Evolutionary conservation across 208 protist species (phyloP), one percentile per base, ranked within the genome.

Genomic region (Leishmania guyanensis): DNA sequence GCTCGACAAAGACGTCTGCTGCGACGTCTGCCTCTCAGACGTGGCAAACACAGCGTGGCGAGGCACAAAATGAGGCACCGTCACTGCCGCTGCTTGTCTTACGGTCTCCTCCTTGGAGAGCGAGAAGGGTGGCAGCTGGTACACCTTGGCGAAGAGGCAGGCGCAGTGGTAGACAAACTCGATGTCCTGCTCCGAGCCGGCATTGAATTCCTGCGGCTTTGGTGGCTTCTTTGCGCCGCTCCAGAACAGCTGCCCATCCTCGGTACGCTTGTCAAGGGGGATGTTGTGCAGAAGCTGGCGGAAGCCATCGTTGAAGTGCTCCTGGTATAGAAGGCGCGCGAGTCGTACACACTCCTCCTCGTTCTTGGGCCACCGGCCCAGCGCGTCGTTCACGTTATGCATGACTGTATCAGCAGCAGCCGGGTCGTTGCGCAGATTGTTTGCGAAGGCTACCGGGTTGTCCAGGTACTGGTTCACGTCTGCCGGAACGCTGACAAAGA

Each of bases 281-380:
- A 99, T 99, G 88, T 99, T 99, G 86, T 96, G 94, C 48, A 99
- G 94, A 36, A 99, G 93, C 90, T 99, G 98, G 56, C 89, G 75
- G 81, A 99, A 99, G 46, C 90, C 87, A 68, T 99, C 91, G 85
- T 95, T 89, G 86, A 99, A 99, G 58, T 97, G 92, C 66, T 99
- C 92, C 86, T 99, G 92, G 85, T 99, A 99, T 36, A 97, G 80
- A 1, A 94, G 75, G 46, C 98, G 93, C 29, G 99, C 99, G 90
- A 97, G 98, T 22, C 82, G 79, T 14, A 99, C 89, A 87, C 99
- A 99, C 84, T 99, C 94, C 43, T 94, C 85, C 36, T 98, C 98
- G 51, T 85, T 94, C 22, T 64, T 53, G 14, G 98, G 97, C 86
- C 93, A 93, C 26, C 94, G 85, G 33, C 71, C n/a, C 10, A 99